Base-by-base conservation (phyloP, 2,329 filamentous ascomycete genomes). In the Fusarium abutilonis region DNA sequence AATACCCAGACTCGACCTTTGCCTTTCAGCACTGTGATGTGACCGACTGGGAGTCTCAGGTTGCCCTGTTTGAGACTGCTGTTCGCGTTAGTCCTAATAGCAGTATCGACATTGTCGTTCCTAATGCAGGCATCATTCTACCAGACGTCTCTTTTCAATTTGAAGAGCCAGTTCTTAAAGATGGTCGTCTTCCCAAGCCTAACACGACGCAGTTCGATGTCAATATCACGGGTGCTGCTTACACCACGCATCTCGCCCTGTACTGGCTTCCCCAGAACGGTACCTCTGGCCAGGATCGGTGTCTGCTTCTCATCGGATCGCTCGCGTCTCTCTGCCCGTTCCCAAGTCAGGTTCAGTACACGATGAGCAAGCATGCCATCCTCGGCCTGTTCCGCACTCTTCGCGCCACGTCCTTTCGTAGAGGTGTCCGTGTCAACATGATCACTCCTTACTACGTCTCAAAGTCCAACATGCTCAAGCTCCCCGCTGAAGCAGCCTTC, bases 381-480 rank as follows among this genome's bases (percentile, higher is more conserved):
- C 78, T 88, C 10, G 89, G 88, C 0, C 75, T 90, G 31, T 90
- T 88, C 73, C 81, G 88, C 39, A 78, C 80, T 6, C 75, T 91
- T 41, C 80, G 87, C 14, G 72, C 77, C 4, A 82, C 81, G 0
- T 77, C 81, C 3, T 72, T 69, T 32, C 21, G 56, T 8, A 74
- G 80, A 38, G 83, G 84, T 21, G 75, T 90, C 38, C 80, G 89
- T 40, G 77, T 89, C 56, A 91, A 90, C 70, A 78, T 89, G 68
- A 72, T 91, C n/a, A 83, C 82, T 55, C 88, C 88, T 0, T 90
- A 89, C 74, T 90, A 89, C 72, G 77, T 81, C 67, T 83, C 86
- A 65, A 88, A 85, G 13, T 83, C 86, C n/a, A 80, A 70, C 63
- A 77, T 77, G 74, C 65, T 90, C 40, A 71, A 88, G 4, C 74